phyloP scores from a whole-genome alignment of 1,139 yeast species.

The Groenewaldozyma sp. region DNA sequence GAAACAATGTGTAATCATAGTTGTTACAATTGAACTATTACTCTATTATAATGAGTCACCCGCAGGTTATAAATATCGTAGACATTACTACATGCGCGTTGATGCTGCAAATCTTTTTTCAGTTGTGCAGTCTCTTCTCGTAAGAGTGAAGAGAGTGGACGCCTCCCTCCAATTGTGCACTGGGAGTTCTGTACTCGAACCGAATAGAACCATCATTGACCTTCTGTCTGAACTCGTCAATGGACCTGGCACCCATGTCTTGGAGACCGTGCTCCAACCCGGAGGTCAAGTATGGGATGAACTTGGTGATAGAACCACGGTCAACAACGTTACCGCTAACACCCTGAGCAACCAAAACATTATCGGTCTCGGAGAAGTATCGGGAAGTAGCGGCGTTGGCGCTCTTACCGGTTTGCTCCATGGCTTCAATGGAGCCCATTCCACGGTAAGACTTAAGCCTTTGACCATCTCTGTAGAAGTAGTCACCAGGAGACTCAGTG shows the following conservation, averaged over 20 bases:
- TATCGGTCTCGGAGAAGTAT: slow-evolving; percentile 92
- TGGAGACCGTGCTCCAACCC: slow-evolving; percentile 99
- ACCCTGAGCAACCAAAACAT: slow-evolving; percentile 98
- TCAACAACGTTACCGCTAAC: slow-evolving; percentile 96
- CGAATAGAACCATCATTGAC: slow-evolving; percentile 68
- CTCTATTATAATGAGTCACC: too few species aligned
- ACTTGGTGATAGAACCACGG: slow-evolving; percentile 90
- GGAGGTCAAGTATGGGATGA: slow-evolving; percentile 84
- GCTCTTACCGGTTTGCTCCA: slow-evolving; percentile 80
- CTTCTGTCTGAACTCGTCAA: slow-evolving; percentile 51
- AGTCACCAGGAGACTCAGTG: slow-evolving; percentile 96
- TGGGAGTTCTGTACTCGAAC: slow-evolving; percentile 96
- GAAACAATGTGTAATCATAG: too few species aligned
- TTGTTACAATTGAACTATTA: too few species aligned
- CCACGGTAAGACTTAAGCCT: slow-evolving; percentile 97
- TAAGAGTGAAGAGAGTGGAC: slow-evolving; percentile 93
- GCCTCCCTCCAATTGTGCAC: slow-evolving; percentile 99
- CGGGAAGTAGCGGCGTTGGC: slow-evolving; percentile 98
- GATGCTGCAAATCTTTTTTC: too few species aligned
- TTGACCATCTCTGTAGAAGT: slow-evolving; percentile 96
- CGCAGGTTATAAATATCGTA: too few species aligned
- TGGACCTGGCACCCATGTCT: slow-evolving; percentile 82
- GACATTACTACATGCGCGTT: too few species aligned
- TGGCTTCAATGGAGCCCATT: slow-evolving; percentile 99
- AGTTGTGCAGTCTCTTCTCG: slow-evolving; percentile 94